Evolutionary conservation across 2,329 filamentous ascomycete genomes (phyloP).

Genomic region (Phyllosticta capitalensis): DNA sequence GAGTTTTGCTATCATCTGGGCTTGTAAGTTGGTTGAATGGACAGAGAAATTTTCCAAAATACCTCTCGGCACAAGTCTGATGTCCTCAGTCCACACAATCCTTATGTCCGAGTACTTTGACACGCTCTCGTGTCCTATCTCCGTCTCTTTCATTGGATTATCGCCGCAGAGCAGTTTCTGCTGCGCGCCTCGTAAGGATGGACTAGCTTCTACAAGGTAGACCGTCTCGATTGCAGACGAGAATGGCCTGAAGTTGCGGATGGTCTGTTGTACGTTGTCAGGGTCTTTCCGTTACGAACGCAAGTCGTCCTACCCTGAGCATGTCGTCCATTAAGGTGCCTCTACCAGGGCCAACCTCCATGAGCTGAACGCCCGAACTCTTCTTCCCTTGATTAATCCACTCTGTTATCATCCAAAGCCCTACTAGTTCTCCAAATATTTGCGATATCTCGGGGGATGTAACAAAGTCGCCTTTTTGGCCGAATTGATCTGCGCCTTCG

Average conservation of each 20-base stretch:
- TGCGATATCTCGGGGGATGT: conserved; percentile 97
- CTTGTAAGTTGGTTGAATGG: conserved; percentile 14
- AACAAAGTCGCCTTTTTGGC: conserved; percentile 87
- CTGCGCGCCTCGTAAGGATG: conserved; percentile 65
- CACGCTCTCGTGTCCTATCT: conserved; percentile 62
- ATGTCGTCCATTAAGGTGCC: conserved; percentile 98
- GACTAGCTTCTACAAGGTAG: conserved; percentile 91
- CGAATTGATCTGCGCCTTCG: conserved; percentile 73
- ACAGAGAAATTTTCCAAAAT: conserved; percentile 17
- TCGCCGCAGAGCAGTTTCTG: conserved; percentile 73
- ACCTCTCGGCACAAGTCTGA: conserved; percentile 70
- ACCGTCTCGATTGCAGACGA: conserved; percentile 71
- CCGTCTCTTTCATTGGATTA: conserved; percentile 56
- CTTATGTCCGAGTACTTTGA: conserved; percentile 56
- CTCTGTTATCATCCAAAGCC: conserved; percentile 90
- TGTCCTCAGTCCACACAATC: conserved; percentile 86
- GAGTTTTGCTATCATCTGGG: conserved; percentile 57
- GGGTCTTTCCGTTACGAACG: not conserved
- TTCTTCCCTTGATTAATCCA: conserved; percentile 86
- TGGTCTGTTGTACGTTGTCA: conserved; percentile 47
- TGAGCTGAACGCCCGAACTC: conserved; percentile 67
- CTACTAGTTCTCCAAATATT: conserved; percentile 88
- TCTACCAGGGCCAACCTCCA: conserved; percentile 88
- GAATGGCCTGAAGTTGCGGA: conserved; percentile 73
- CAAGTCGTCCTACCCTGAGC: conserved; percentile 54